Percentiles rank a stretch among this genome's conserved stretches.
Conservation (phyloP, 768 basidiomycete species). For the Amanita muscaria region DNA sequence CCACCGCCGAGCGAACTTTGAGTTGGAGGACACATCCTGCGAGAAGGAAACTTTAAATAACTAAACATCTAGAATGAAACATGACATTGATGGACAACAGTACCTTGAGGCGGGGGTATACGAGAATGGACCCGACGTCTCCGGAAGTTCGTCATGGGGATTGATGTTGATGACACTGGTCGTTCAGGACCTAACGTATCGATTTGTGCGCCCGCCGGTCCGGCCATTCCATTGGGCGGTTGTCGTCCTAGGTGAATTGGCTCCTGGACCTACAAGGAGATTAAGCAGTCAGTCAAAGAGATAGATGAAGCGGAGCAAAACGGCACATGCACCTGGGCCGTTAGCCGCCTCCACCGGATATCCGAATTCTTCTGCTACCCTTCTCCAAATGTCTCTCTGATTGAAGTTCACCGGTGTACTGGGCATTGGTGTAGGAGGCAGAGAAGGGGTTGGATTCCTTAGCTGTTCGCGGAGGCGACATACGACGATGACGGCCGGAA, state of each 20-base stretch:
- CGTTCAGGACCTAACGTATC: too few species aligned
- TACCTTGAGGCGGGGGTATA: not conserved
- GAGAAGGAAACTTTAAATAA: not conserved
- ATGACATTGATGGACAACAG: not conserved
- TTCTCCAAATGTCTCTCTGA: not conserved
- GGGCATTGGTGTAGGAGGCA: not conserved
- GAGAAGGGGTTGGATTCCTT: not conserved
- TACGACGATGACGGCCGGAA: constrained; percentile 24
- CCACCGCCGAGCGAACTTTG: not conserved
- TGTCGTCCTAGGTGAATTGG: not conserved
- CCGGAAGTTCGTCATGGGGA: not conserved
- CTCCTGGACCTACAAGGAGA: too few species aligned
- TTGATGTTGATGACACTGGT: not conserved
- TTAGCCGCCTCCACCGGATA: too few species aligned
- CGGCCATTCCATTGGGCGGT: too few species aligned
- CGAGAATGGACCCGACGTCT: not conserved
- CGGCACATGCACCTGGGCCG: not conserved
- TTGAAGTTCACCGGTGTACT: not conserved
- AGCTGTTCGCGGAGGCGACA: not conserved
- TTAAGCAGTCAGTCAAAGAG: not conserved
- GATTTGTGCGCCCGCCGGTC: too few species aligned
- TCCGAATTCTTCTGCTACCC: not conserved
- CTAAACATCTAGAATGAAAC: not conserved
- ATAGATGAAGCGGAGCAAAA: not conserved
- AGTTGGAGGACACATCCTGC: not conserved